Evolutionary conservation across 208 protist species (phyloP).

Genomic region (Trypanosoma scelopori): DNA sequence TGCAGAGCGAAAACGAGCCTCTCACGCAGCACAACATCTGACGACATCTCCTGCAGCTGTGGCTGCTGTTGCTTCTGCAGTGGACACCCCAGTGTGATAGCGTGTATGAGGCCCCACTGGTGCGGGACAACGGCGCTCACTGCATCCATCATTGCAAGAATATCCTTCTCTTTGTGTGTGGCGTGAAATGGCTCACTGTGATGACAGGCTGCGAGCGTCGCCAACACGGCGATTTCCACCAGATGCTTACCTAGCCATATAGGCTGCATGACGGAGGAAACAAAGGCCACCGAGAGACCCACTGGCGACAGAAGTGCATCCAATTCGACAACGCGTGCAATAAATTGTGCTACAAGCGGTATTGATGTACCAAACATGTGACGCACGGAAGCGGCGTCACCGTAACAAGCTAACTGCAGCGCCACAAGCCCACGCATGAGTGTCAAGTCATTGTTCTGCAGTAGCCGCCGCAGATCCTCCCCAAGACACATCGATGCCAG

Average conservation of each 20-base stretch:
- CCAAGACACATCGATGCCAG: not conserved
- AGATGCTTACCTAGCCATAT: not conserved
- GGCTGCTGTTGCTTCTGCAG: not conserved
- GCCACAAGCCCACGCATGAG: constrained; percentile 9
- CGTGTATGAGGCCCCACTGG: constrained; percentile 27
- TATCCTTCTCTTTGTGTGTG: not conserved
- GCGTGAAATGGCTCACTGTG: not conserved
- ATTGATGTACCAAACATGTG: not conserved
- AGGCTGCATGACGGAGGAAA: too few species aligned
- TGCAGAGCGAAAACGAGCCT: constrained; percentile 18
- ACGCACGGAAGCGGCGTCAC: constrained; percentile 3
- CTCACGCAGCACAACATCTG: not conserved
- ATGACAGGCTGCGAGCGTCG: not conserved
- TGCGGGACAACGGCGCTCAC: constrained; percentile 15
- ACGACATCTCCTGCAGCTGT: not conserved
- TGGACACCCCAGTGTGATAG: constrained; percentile 4
- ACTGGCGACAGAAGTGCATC: not conserved
- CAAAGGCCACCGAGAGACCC: too few species aligned
- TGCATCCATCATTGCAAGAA: constrained; percentile 17
- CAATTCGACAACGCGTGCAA: not conserved
- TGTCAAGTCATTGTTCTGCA: not conserved
- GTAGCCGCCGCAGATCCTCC: not conserved
- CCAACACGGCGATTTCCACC: constrained; percentile 15
- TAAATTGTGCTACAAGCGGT: constrained; percentile 2
- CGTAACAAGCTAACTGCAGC: constrained; percentile 3